phyloP scores from a whole-genome alignment of 805 yeast genomes.

The Starmerella cellae region DNA sequence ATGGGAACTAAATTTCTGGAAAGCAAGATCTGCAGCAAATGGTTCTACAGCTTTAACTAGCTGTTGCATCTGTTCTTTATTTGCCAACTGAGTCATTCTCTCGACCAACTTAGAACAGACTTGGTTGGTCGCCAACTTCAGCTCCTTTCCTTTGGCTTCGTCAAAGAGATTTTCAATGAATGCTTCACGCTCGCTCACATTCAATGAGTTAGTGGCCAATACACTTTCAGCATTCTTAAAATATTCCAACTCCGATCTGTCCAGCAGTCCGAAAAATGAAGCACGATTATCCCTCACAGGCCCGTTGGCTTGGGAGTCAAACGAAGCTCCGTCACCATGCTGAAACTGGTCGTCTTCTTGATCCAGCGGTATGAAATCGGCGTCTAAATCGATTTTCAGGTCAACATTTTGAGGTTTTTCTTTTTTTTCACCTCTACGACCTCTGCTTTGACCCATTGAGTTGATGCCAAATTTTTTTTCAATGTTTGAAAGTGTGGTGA shows the following conservation, averaged over 20 bases:
- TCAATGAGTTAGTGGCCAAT: conserved; percentile 67
- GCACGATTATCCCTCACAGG: conserved; percentile 17
- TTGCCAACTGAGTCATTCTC: conserved; percentile 57
- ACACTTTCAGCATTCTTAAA: conserved; percentile 88
- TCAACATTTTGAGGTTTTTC: conserved; percentile 6
- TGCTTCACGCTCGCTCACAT: conserved; percentile 55
- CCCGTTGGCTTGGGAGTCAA: background rate
- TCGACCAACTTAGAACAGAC: conserved; percentile 89
- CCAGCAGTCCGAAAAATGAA: conserved; percentile 77
- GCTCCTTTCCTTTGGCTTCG: conserved; percentile 78
- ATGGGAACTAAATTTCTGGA: conserved; percentile 87
- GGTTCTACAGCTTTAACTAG: conserved; percentile 56
- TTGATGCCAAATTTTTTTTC: no score
- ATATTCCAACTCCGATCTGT: conserved; percentile 72
- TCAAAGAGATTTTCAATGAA: conserved; percentile 69
- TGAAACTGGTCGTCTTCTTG: background rate
- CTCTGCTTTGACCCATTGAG: conserved; percentile 12
- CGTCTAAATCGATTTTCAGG: conserved; percentile 6
- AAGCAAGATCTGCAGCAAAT: conserved; percentile 62
- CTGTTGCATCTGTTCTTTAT: conserved; percentile 49
- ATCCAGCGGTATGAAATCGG: conserved; percentile 23
- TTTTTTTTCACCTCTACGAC: conserved; percentile 17
- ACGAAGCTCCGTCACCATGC: background rate
- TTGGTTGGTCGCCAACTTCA: conserved; percentile 85
- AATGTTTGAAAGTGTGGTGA: no score